Evolutionary conservation across 169 alveolate species (phyloP).

Genomic region (Eimeria sp.): DNA sequence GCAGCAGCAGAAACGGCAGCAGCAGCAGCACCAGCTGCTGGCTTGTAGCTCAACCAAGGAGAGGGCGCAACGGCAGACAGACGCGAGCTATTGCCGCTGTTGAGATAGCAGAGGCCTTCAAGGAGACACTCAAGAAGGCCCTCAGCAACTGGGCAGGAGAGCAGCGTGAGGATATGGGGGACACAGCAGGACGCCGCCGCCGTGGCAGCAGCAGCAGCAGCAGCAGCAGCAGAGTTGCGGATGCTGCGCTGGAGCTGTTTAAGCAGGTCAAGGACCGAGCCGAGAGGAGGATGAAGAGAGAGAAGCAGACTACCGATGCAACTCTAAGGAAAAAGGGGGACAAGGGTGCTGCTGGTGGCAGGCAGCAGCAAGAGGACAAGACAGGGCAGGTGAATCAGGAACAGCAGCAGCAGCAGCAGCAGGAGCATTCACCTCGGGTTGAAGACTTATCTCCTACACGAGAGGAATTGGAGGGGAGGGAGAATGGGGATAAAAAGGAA

Average conservation of each 20-base stretch:
- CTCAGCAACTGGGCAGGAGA: not conserved
- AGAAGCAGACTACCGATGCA: not conserved
- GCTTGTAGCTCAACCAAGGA: not conserved
- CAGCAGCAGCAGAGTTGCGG: slow-evolving; percentile 3
- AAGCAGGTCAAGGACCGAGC: not conserved
- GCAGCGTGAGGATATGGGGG: not conserved
- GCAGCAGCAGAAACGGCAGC: too few relatives aligned
- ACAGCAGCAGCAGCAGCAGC: too few relatives aligned
- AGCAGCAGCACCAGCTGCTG: slow-evolving; percentile 30
- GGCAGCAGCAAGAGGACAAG: too few relatives aligned
- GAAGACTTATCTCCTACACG: not conserved
- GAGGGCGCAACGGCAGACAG: slow-evolving; percentile 7
- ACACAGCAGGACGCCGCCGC: not conserved
- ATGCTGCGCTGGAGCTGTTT: slow-evolving; percentile 12
- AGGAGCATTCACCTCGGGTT: too few relatives aligned
- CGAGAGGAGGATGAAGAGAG: not conserved
- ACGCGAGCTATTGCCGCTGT: not conserved
- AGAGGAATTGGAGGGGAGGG: not conserved
- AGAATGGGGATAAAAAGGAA: not conserved
- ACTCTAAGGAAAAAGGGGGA: not conserved
- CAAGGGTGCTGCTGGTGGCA: not conserved
- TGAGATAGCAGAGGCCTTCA: not conserved
- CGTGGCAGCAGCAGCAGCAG: slow-evolving; percentile 15
- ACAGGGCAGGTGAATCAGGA: too few relatives aligned
- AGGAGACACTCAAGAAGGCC: slow-evolving; percentile 23